phyloP scores from a whole-genome alignment of 192 early-diverging fungal species.

The Backusella luteola region DNA sequence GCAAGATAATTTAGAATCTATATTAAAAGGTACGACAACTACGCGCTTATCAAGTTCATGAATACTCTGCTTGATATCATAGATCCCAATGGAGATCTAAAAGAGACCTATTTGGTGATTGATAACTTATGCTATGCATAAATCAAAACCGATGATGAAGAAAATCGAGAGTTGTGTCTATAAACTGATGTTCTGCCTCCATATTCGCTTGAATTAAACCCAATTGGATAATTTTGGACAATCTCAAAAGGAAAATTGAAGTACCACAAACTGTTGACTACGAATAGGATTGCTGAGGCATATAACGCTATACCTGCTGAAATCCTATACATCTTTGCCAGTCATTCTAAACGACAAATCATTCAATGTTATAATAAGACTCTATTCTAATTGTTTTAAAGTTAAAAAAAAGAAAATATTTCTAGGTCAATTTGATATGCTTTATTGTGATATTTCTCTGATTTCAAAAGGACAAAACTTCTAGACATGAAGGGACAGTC shows the following conservation, averaged over 20 bases:
- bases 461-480: neutral
- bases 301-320: too few species aligned
- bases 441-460: neutral
- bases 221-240: too few species aligned
- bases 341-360: neutral
- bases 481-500: too few species aligned
- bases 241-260: neutral
- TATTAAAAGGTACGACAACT: too few species aligned
- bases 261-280: neutral
- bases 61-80: neutral
- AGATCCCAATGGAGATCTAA: neutral
- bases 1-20: too few species aligned
- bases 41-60: too few species aligned
- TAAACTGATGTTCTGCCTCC: neutral
- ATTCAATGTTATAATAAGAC: neutral
- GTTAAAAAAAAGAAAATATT: neutral
- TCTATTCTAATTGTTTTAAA: neutral
- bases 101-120: neutral
- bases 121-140: neutral
- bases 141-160: neutral
- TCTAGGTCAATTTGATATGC: neutral
- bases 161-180: neutral
- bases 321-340: too few species aligned
- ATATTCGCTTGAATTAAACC: too few species aligned
- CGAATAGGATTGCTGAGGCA: too few species aligned